A percentile compares a stretch with the other conserved stretches of the same genome.
These are phyloP conservation scores for Metarhizium anisopliae DNA, from an alignment of 2,329 filamentous ascomycete species.

Conservation along the genomic window DNA sequence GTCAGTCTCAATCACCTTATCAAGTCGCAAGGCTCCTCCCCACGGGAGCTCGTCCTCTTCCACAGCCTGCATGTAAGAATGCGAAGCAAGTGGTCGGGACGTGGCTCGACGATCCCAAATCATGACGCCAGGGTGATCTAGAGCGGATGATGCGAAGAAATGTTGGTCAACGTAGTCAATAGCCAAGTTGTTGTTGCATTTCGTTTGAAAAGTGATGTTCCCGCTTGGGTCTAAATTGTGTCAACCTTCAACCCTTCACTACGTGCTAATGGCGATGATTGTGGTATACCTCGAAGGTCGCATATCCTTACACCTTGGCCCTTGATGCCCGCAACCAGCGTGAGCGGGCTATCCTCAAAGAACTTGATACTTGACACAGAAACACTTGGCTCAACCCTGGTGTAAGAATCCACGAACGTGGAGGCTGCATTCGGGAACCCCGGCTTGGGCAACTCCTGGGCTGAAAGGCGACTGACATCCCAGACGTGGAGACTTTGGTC, in stretches of 20 bases:
- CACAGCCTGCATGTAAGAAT: conserved; percentile 46
- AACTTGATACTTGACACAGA: conserved; percentile 79
- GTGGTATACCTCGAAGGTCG: conserved; percentile 59
- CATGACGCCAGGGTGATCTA: conserved; percentile 65
- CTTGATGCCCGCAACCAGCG: conserved; percentile 67
- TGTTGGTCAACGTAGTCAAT: conserved; percentile 76
- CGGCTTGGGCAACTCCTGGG: conserved; percentile 33
- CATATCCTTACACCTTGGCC: conserved; percentile 67
- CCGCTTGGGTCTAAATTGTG: conserved; percentile 35
- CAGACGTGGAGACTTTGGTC: conserved; percentile 78
- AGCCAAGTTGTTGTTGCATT: conserved; percentile 61
- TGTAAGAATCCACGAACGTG: conserved; percentile 45
- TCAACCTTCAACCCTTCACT: neutral
- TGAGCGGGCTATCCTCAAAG: conserved; percentile 68
- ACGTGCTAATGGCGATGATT: neutral
- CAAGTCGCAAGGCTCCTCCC: conserved; percentile 51
- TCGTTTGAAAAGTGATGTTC: conserved; percentile 53
- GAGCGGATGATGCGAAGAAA: conserved; percentile 72
- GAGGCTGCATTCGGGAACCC: conserved; percentile 43
- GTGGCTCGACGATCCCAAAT: conserved; percentile 70
- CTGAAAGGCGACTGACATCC: conserved; percentile 59
- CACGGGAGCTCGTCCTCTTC: conserved; percentile 54
- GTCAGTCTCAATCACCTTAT: conserved; percentile 47
- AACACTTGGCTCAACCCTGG: conserved; percentile 55
- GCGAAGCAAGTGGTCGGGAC: conserved; percentile 41